Evolutionary conservation across 768 basidiomycete genomes (phyloP).

Genomic region (Postia placenta): DNA sequence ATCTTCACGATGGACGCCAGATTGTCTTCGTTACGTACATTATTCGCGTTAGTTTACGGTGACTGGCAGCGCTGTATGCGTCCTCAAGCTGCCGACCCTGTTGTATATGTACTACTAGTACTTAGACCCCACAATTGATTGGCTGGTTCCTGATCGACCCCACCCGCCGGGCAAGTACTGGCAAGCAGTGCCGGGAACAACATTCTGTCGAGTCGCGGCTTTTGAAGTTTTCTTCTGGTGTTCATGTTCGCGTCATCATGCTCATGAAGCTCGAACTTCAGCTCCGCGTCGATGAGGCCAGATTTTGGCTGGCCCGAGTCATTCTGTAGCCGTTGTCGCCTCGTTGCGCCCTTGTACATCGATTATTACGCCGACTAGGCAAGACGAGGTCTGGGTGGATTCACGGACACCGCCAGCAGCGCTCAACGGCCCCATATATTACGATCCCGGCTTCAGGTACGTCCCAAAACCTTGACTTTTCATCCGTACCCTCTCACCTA

Average conservation of each 20-base stretch:
- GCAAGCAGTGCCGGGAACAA: too few relatives aligned
- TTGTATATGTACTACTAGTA: constrained; percentile 2
- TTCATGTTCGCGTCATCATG: not conserved
- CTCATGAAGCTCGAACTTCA: too few relatives aligned
- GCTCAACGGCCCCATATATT: not conserved
- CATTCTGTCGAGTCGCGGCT: too few relatives aligned
- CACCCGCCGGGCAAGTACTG: too few relatives aligned
- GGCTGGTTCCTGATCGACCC: constrained; percentile 1
- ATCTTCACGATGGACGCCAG: not conserved
- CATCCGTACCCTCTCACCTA: constrained; percentile 1
- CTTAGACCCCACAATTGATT: not conserved
- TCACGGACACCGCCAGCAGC: not conserved
- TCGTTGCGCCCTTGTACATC: not conserved
- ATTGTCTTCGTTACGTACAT: not conserved
- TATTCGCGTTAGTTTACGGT: constrained; percentile 1
- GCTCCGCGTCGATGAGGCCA: too few relatives aligned
- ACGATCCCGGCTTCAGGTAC: not conserved
- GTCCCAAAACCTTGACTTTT: not conserved
- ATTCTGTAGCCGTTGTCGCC: too few relatives aligned
- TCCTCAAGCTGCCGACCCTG: not conserved
- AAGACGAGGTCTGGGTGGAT: not conserved
- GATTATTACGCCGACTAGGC: not conserved
- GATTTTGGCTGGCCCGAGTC: too few relatives aligned
- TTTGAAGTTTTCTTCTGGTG: too few relatives aligned
- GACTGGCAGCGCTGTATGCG: not conserved